These are phyloP conservation scores for Arthroderma sp. DNA, from an alignment of 2,329 filamentous ascomycete species.

Conservation along the genomic window DNA sequence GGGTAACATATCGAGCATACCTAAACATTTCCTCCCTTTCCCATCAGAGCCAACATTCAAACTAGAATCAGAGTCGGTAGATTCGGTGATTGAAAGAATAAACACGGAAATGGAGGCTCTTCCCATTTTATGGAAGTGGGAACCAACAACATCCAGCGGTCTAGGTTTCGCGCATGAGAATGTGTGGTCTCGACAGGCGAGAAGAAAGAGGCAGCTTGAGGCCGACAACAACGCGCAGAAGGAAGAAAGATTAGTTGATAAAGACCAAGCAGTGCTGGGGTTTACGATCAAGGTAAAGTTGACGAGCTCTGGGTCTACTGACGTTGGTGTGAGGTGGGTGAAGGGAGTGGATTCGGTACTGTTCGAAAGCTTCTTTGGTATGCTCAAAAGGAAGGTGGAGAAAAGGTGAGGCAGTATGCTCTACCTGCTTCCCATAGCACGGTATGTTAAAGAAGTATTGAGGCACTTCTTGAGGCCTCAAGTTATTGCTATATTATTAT, in stretches of 20 bases:
- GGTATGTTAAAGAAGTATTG: too few species aligned
- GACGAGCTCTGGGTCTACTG: constrained; percentile 21
- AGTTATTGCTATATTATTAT: too few species aligned
- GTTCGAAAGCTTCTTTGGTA: constrained; percentile 80
- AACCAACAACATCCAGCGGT: constrained; percentile 40
- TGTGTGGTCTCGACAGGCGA: constrained; percentile 65
- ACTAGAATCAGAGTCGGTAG: constrained; percentile 14
- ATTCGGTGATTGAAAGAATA: constrained; percentile 24
- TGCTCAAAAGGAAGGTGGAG: constrained; percentile 47
- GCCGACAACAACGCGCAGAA: constrained; percentile 18
- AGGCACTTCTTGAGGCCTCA: too few species aligned
- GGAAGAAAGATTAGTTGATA: constrained; percentile 14
- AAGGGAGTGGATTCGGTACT: constrained; percentile 59
- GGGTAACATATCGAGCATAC: constrained; percentile 28
- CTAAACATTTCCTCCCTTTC: constrained; percentile 40
- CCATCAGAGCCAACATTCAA: constrained; percentile 39
- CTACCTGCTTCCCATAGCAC: too few species aligned
- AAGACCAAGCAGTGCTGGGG: constrained; percentile 38
- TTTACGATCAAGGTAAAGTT: constrained; percentile 27
- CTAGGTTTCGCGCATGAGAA: constrained; percentile 51
- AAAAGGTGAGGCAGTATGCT: not conserved
- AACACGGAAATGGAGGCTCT: constrained; percentile 41
- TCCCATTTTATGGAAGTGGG: constrained; percentile 54
- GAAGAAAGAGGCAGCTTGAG: constrained; percentile 38
- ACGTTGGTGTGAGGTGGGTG: constrained; percentile 53